These are phyloP conservation scores for Linum trigynum DNA, from an alignment of 345 rosid species.

Conservation along the genomic window DNA sequence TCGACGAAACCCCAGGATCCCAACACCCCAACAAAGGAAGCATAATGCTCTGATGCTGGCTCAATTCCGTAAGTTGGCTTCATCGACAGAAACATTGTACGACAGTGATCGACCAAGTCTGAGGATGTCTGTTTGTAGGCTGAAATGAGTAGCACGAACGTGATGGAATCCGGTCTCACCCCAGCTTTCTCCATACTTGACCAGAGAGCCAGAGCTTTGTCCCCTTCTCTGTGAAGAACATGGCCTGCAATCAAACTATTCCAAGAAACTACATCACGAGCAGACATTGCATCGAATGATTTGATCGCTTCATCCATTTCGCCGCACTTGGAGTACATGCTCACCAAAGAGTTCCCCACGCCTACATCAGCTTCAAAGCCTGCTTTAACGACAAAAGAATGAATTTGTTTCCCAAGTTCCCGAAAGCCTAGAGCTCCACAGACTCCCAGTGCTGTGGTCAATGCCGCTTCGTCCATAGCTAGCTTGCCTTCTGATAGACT, in stretches of 20 bases:
- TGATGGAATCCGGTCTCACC: conserved; percentile 44
- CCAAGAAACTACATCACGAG: conserved; percentile 60
- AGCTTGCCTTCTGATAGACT: conserved; percentile 34
- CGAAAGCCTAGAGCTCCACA: conserved; percentile 70
- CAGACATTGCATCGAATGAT: conserved; percentile 39
- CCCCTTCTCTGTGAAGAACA: conserved; percentile 64
- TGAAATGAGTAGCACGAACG: conserved; percentile 43
- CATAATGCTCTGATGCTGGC: conserved; percentile 63
- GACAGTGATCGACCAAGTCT: conserved; percentile 44
- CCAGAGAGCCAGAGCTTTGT: conserved; percentile 50
- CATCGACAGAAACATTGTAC: conserved; percentile 46
- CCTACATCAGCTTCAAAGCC: conserved; percentile 38
- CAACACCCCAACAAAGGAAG: conserved; percentile 47
- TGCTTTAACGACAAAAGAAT: conserved; percentile 48
- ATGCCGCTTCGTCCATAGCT: conserved; percentile 49
- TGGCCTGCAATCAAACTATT: conserved; percentile 62
- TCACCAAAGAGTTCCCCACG: conserved; percentile 59
- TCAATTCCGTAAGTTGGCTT: conserved; percentile 31
- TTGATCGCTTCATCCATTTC: conserved; percentile 35
- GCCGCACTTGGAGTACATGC: conserved; percentile 70
- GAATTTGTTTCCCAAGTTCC: conserved; percentile 64
- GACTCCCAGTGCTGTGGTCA: conserved; percentile 44
- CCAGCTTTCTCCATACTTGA: conserved; percentile 35
- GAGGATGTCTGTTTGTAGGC: conserved; percentile 45
- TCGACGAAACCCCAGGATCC: conserved; percentile 74